phyloP scores from a whole-genome alignment of 2,329 filamentous ascomycete species.

The Lachnellula cervina region DNA sequence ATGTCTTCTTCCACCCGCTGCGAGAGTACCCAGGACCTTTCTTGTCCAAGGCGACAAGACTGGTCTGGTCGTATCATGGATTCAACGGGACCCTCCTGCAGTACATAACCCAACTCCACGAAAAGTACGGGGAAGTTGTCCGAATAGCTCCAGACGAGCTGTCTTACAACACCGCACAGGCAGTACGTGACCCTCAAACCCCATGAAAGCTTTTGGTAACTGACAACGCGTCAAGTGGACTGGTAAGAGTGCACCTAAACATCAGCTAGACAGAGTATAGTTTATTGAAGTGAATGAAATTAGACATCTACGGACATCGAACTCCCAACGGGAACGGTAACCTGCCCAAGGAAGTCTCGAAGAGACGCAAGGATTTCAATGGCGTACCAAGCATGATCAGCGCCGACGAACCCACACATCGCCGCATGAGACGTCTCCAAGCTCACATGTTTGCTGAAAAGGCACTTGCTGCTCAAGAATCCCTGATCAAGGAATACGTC shows the following conservation, averaged over 20 bases:
- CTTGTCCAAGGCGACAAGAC: background rate
- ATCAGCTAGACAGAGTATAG: background rate
- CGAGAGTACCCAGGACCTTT: slow-evolving; percentile 18
- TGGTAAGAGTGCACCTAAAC: background rate
- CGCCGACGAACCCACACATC: background rate
- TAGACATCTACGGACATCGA: slow-evolving; percentile 1
- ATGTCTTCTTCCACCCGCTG: slow-evolving; percentile 18
- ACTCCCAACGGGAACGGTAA: background rate
- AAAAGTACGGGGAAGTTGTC: slow-evolving; percentile 7
- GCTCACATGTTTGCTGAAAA: slow-evolving; percentile 19
- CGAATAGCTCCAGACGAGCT: slow-evolving; percentile 9
- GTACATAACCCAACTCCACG: background rate
- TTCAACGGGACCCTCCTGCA: background rate
- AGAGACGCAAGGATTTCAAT: background rate
- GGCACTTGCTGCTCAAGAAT: slow-evolving; percentile 27
- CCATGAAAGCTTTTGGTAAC: background rate
- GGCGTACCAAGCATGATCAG: background rate
- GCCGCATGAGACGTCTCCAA: background rate
- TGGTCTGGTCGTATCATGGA: background rate
- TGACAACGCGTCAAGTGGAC: background rate
- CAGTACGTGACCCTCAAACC: background rate
- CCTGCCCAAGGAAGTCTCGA: background rate
- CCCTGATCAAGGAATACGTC: slow-evolving; percentile 30
- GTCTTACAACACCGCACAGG: slow-evolving; percentile 1
- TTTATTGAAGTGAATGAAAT: background rate